Evolutionary conservation across 2,329 filamentous ascomycete genomes (phyloP).

Genomic region (Didymella pinodella): DNA sequence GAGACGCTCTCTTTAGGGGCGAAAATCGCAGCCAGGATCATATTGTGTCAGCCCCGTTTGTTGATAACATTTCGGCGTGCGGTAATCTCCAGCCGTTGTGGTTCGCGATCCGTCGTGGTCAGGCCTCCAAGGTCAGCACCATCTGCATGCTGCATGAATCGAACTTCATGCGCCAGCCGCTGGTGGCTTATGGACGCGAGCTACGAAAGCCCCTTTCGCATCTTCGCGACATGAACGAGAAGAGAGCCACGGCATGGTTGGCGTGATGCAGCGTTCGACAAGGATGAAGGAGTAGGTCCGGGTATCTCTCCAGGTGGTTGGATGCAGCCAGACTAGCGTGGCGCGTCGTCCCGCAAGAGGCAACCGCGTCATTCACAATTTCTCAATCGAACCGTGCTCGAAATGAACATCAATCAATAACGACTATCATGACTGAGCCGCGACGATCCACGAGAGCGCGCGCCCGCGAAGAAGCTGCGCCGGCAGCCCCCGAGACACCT

Average conservation of each 20-base stretch:
- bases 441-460: conserved; percentile 48
- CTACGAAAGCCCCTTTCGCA: neutral
- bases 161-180: too few relatives aligned
- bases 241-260: neutral
- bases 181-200: neutral
- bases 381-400: neutral
- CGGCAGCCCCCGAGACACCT: conserved; percentile 32
- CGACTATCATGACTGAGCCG: conserved; percentile 44
- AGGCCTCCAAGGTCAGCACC: conserved; percentile 8
- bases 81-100: conserved; percentile 14
- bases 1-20: neutral
- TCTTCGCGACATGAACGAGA: neutral
- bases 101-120: neutral
- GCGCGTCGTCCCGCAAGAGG: conserved; percentile 9
- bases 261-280: neutral
- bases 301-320: neutral
- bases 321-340: conserved; percentile 16
- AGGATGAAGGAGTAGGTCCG: neutral
- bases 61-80: conserved; percentile 3
- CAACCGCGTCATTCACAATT: conserved; percentile 14
- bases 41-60: conserved; percentile 11
- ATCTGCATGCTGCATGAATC: neutral
- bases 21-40: conserved; percentile 1
- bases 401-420: neutral
- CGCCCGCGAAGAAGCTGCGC: conserved; percentile 45